Percentiles rank a stretch among this genome's conserved stretches.
Conservation (phyloP, 768 basidiomycete genomes). For the Rhodosporidiobolus sp. region DNA sequence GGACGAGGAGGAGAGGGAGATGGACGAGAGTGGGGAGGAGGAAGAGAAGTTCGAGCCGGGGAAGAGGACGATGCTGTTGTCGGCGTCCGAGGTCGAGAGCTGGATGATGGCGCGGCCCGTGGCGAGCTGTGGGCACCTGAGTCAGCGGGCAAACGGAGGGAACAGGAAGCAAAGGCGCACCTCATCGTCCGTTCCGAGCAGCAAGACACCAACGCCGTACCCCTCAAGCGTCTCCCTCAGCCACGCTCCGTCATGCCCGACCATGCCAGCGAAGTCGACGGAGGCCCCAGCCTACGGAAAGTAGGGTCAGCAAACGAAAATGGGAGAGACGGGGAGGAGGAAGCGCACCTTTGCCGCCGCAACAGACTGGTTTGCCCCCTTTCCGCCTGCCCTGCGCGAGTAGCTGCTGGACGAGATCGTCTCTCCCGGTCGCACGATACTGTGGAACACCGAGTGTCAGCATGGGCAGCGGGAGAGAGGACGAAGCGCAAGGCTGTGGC, state of each 20-base stretch:
- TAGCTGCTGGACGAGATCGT: constrained; percentile 50
- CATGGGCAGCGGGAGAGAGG: neutral
- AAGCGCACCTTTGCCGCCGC: constrained; percentile 46
- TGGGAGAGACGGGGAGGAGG: neutral
- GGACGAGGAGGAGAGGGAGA: constrained; percentile 9
- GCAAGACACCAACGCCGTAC: constrained; percentile 45
- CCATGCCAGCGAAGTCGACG: constrained; percentile 47
- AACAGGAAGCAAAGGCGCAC: constrained; percentile 22
- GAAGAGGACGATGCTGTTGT: constrained; percentile 51
- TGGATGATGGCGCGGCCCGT: constrained; percentile 54
- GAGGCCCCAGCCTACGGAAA: constrained; percentile 42
- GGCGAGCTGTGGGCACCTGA: constrained; percentile 27
- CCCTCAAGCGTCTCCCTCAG: constrained; percentile 35
- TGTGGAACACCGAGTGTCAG: neutral
- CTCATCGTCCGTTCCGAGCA: constrained; percentile 41
- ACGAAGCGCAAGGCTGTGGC: constrained; percentile 27
- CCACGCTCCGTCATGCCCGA: constrained; percentile 48
- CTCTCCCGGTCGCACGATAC: constrained; percentile 49
- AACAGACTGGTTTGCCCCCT: constrained; percentile 54
- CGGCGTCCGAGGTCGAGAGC: constrained; percentile 47
- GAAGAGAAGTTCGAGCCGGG: constrained; percentile 40
- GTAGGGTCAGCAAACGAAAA: neutral
- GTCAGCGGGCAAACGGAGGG: no score
- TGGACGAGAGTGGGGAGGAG: constrained; percentile 16
- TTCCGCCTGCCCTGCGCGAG: constrained; percentile 49